Percentiles rank a stretch among this genome's conserved stretches.
Conservation (phyloP, 257 asterid species). For the Capsicum baccatum region DNA sequence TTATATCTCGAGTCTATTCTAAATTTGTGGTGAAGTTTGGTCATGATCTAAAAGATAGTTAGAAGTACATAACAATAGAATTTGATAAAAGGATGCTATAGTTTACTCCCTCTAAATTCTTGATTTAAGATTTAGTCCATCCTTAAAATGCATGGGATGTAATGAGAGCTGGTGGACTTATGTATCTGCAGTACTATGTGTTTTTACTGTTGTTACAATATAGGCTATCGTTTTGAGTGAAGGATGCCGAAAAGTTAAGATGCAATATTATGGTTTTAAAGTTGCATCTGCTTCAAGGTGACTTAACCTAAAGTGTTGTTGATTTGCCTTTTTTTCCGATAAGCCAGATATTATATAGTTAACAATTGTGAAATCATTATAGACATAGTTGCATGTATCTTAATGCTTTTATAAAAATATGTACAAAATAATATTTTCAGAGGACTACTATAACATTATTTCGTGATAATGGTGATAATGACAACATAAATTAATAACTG, state of each 20-base stretch:
- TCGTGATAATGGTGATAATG: not conserved
- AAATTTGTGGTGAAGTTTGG: not conserved
- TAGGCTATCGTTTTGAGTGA: constrained; percentile 94
- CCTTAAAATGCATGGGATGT: constrained; percentile 58
- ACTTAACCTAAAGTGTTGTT: not conserved
- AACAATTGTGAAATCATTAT: not conserved
- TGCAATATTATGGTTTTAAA: constrained; percentile 94
- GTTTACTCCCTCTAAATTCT: not conserved
- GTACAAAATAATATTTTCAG: not conserved
- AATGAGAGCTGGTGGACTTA: constrained; percentile 85
- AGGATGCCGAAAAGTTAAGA: constrained; percentile 93
- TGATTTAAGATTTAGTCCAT: not conserved
- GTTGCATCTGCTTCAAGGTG: constrained; percentile 95
- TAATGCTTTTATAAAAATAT: not conserved
- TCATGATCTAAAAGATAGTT: not conserved
- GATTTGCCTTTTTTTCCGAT: not conserved
- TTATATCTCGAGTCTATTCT: not conserved
- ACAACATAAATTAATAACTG: not conserved
- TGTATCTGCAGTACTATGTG: constrained; percentile 66
- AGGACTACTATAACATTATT: not conserved
- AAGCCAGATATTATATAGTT: not conserved
- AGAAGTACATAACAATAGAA: not conserved
- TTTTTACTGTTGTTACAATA: constrained; percentile 81
- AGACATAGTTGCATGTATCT: not conserved
- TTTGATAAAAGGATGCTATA: not conserved